Evolutionary conservation across 164 flowering plant genomes (phyloP).

Genomic region (Euptelea pleiosperma): DNA sequence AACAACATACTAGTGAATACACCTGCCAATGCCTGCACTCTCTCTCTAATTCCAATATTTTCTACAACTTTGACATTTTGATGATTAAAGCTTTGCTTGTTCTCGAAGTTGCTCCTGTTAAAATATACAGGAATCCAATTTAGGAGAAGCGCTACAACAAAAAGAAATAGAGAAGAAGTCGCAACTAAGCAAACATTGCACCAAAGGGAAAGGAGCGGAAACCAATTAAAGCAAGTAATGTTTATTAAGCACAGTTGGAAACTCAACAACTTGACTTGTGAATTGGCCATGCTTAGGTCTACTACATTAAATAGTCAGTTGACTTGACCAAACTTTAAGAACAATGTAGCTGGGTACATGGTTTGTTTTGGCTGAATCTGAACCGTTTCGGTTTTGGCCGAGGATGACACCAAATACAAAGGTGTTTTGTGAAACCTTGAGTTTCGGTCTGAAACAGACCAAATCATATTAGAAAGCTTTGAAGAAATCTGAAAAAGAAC

Average conservation of each 20-base stretch:
- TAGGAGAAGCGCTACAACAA: neutral
- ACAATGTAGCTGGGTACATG: too few relatives aligned
- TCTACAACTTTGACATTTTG: neutral
- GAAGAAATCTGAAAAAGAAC: too few relatives aligned
- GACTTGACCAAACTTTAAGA: neutral
- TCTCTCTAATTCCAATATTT: neutral
- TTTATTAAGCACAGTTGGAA: neutral
- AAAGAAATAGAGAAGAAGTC: neutral
- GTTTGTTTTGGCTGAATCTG: too few relatives aligned
- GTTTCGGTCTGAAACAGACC: too few relatives aligned
- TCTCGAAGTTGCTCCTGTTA: conserved; percentile 73
- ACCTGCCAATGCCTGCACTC: neutral
- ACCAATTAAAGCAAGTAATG: neutral
- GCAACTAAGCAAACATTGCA: neutral
- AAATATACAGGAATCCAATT: neutral
- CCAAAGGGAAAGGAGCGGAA: neutral
- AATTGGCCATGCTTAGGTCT: neutral
- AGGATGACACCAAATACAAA: too few relatives aligned
- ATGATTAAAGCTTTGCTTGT: conserved; percentile 36
- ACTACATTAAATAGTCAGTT: neutral
- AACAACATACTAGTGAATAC: neutral
- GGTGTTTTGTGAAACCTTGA: too few relatives aligned
- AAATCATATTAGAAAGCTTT: too few relatives aligned
- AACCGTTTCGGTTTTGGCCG: too few relatives aligned
- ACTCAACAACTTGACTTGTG: neutral